phyloP scores from a whole-genome alignment of 306 rosid species.

The Quercus bicolor region DNA sequence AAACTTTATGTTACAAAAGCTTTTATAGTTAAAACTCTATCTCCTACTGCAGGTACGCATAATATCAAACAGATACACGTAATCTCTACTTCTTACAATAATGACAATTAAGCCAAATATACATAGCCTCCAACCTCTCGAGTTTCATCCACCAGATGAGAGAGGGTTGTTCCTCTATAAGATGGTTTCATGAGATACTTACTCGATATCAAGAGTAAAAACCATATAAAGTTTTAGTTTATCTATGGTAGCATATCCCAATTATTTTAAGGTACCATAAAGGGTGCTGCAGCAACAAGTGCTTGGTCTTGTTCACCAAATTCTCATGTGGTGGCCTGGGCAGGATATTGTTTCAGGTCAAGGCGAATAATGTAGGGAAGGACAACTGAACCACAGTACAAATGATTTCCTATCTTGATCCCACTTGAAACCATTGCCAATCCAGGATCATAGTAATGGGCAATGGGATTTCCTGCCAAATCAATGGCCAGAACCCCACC shows the following conservation, averaged over 20 bases:
- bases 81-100: too few species aligned
- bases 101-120: too few species aligned
- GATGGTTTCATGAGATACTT: too few species aligned
- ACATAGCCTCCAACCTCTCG: too few species aligned
- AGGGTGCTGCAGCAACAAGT: not conserved
- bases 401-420: constrained; percentile 54
- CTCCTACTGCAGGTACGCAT: too few species aligned
- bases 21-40: too few species aligned
- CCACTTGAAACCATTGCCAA: constrained; percentile 41
- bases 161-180: too few species aligned
- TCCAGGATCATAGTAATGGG: constrained; percentile 45
- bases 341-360: constrained; percentile 39
- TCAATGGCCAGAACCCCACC: constrained; percentile 57
- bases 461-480: constrained; percentile 49
- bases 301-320: too few species aligned
- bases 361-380: constrained; percentile 49
- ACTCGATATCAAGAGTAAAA: not conserved
- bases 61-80: too few species aligned
- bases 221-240: not conserved
- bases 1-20: too few species aligned
- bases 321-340: constrained; percentile 32
- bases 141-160: too few species aligned
- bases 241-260: not conserved
- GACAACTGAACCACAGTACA: constrained; percentile 51
- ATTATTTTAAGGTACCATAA: not conserved